Conservation (phyloP, 768 basidiomycete species). For the Russula abietina region DNA sequence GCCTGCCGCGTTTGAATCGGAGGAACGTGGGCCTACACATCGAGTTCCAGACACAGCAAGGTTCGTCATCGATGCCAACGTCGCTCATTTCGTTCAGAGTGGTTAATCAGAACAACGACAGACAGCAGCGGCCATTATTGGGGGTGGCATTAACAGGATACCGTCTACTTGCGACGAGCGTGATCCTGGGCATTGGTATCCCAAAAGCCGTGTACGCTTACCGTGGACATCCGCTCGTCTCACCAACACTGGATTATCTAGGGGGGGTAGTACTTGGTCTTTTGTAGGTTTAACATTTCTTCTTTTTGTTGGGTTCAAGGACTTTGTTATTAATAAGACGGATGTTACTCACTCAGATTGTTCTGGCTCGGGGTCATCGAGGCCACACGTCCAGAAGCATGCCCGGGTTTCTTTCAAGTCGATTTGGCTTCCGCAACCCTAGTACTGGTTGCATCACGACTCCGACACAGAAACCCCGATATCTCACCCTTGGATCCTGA, state of each 20-base stretch:
- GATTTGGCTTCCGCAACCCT: background rate
- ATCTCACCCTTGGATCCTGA: too few species aligned
- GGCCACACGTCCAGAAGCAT: background rate
- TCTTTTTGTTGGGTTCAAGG: background rate
- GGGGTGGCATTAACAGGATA: background rate
- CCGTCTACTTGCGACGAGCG: background rate
- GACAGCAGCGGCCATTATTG: background rate
- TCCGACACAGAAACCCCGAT: too few species aligned
- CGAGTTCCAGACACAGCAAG: too few species aligned
- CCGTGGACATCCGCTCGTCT: background rate
- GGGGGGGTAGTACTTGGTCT: background rate
- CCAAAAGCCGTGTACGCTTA: background rate
- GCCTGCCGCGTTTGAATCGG: too few species aligned
- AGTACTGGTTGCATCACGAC: too few species aligned
- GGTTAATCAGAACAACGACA: too few species aligned
- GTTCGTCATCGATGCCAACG: too few species aligned
- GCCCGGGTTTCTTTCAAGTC: background rate
- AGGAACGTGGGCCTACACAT: too few species aligned
- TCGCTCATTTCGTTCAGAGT: too few species aligned
- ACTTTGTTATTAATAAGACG: too few species aligned
- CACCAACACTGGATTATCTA: background rate
- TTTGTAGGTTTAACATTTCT: background rate
- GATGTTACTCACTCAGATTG: too few species aligned
- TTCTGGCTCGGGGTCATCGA: background rate
- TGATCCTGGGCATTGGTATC: background rate